A percentile compares a stretch with the other conserved stretches of the same genome.
phyloP scores from a whole-genome alignment of 805 yeast species.

The Maudiozyma turicensis region DNA sequence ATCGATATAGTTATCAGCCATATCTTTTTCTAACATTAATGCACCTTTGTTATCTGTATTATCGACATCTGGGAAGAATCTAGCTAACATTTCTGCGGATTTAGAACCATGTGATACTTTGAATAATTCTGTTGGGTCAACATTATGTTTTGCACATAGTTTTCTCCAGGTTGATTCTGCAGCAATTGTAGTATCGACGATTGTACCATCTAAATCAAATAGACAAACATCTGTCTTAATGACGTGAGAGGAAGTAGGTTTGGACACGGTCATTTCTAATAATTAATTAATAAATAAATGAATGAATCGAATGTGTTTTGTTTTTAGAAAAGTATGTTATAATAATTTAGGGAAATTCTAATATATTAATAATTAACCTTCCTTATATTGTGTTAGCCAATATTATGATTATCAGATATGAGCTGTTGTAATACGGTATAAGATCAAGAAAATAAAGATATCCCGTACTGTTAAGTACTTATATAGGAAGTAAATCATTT shows the following conservation, averaged over 20 bases:
- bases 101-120: conserved; percentile 68
- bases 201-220: conserved; percentile 77
- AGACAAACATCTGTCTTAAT: conserved; percentile 26
- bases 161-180: conserved; percentile 69
- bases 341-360: too few species aligned
- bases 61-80: conserved; percentile 61
- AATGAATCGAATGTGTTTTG: too few species aligned
- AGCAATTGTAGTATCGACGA: conserved; percentile 66
- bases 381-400: too few species aligned
- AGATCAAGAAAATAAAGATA: too few species aligned
- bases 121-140: conserved; percentile 54
- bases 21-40: conserved; percentile 49
- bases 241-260: background rate
- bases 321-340: too few species aligned
- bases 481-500: too few species aligned
- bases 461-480: too few species aligned
- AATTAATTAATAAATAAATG: background rate
- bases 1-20: conserved; percentile 57
- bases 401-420: too few species aligned
- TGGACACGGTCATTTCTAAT: background rate
- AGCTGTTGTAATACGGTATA: too few species aligned
- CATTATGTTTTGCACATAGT: conserved; percentile 45
- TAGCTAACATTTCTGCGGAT: conserved; percentile 57
- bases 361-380: too few species aligned
- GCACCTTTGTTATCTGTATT: conserved; percentile 40